Conservation (phyloP, 352 stramenopile species). For the Phytophthora ramorum region DNA sequence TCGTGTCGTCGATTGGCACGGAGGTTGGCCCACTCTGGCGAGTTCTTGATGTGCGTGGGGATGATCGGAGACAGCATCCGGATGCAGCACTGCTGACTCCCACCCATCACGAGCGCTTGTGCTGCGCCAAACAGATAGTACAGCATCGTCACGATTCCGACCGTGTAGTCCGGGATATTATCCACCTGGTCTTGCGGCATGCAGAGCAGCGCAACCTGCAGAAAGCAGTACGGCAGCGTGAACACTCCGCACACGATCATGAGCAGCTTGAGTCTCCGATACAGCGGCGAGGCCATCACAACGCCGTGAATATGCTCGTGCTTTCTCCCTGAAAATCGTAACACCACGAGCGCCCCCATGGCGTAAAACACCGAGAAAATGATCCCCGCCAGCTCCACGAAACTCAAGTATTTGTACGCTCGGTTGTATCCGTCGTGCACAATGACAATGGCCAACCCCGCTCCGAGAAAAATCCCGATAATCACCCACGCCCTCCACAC, state of each 20-base stretch:
- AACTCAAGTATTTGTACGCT: conserved; percentile 60
- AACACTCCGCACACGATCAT: conserved; percentile 70
- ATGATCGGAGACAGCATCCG: conserved; percentile 60
- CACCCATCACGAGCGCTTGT: conserved; percentile 73
- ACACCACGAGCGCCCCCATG: conserved; percentile 43
- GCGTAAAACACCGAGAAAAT: conserved; percentile 63
- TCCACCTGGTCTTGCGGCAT: conserved; percentile 52
- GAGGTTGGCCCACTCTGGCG: conserved; percentile 51
- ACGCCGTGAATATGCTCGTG: conserved; percentile 77
- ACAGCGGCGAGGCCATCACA: conserved; percentile 72
- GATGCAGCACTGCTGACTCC: conserved; percentile 68
- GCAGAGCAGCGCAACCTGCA: conserved; percentile 58
- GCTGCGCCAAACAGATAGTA: conserved; percentile 73
- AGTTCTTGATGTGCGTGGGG: conserved; percentile 59
- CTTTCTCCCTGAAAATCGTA: conserved; percentile 59
- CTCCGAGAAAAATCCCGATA: conserved; percentile 39
- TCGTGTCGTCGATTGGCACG: conserved; percentile 47
- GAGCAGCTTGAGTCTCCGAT: conserved; percentile 71
- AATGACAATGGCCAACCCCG: conserved; percentile 49
- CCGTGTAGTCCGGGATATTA: conserved; percentile 57
- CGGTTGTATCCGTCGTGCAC: conserved; percentile 59
- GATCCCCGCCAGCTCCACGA: conserved; percentile 52
- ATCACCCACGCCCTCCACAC: conserved; percentile 43
- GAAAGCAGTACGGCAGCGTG: conserved; percentile 67
- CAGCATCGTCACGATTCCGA: conserved; percentile 62